Base-by-base conservation (phyloP, 2,329 filamentous ascomycete species). In the Trichoderma atrobrunneum region DNA sequence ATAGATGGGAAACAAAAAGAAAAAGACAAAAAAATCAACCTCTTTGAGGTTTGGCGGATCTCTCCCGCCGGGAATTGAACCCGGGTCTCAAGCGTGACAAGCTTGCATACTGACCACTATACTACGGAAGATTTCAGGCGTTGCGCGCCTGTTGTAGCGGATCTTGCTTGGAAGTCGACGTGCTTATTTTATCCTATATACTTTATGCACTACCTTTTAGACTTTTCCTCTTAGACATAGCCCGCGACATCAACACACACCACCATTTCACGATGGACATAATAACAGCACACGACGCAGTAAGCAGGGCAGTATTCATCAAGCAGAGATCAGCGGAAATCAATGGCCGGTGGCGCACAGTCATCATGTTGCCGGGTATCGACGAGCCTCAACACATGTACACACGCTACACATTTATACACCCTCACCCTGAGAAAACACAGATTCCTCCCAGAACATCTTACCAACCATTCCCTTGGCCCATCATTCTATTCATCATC, bases 301-400 rank as follows among this genome's bases (percentile, higher is more conserved):
- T 34, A 18, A 21, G 21, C 14, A 66, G 1, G 14, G 28, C 10
- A 26, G 5, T 7, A 2, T 28, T 34, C 16, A 51, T n/a, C 18
- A 34, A 14, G 18, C 32, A 34, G 7, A 32, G n/a, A 48, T 36
- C 6, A 12, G 1, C 16, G 1, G 12, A 64, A n/a, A 30, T 16
- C 11, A 21, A 34, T 7, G 18, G 36, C 7, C 24, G n/a, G 7
- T 21, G 63, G 57, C 57, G 66, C 67, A 71, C 51, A 60, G 32
- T 34, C 36, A 71, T 43, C 69, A 61, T 72, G 63, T 70, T 79
- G 77, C 79, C 77, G 79, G 78, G 78, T 80, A 80, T 80, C 77
- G 78, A 79, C 77, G 76, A 78, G 77, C 70, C 48, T 69, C 70
- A 71, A 68, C 72, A 72, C 72, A 69, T 70, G 64, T 71, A 73